phyloP scores from a whole-genome alignment of 345 rosid genomes.

The Pseudoturritis turrita region DNA sequence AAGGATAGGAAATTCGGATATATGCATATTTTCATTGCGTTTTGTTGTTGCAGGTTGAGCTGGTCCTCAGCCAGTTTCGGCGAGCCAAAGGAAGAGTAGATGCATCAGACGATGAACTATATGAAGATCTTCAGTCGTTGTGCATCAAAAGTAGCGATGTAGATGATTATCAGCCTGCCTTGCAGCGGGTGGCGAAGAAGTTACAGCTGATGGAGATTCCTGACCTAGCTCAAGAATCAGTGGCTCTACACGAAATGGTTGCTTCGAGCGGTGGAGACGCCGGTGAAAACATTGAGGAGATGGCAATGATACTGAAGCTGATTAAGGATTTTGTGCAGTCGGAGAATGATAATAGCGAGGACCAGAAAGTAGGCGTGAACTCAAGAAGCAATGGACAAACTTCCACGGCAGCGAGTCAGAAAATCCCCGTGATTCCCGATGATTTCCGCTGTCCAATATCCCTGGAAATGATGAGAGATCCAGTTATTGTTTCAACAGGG shows the following conservation, averaged over 20 bases:
- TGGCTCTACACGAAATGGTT: constrained; percentile 91
- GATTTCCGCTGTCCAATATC: constrained; percentile 99
- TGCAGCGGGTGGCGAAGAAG: constrained; percentile 64
- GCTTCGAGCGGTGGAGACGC: constrained; percentile 63
- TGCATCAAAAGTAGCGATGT: constrained; percentile 47
- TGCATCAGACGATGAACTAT: constrained; percentile 51
- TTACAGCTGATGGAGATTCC: constrained; percentile 65
- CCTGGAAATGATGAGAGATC: constrained; percentile 93
- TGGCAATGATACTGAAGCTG: constrained; percentile 70
- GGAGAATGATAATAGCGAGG: constrained; percentile 45
- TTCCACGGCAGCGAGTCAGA: constrained; percentile 52
- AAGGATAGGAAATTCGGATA: neutral
- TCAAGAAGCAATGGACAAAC: constrained; percentile 55
- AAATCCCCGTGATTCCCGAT: constrained; percentile 70
- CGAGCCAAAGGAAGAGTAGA: constrained; percentile 88
- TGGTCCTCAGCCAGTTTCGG: constrained; percentile 78
- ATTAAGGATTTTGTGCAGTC: constrained; percentile 89
- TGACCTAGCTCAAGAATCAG: constrained; percentile 83
- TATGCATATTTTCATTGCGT: neutral
- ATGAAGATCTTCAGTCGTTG: constrained; percentile 60
- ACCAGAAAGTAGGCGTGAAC: constrained; percentile 27
- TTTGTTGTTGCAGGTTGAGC: constrained; percentile 61
- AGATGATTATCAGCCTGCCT: constrained; percentile 43
- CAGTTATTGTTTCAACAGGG: constrained; percentile 95
- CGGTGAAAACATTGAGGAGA: constrained; percentile 74